Evolutionary conservation across 768 basidiomycete genomes (phyloP), one percentile per base, ranked within the genome.

Genomic region (Naganishia kalamii): DNA sequence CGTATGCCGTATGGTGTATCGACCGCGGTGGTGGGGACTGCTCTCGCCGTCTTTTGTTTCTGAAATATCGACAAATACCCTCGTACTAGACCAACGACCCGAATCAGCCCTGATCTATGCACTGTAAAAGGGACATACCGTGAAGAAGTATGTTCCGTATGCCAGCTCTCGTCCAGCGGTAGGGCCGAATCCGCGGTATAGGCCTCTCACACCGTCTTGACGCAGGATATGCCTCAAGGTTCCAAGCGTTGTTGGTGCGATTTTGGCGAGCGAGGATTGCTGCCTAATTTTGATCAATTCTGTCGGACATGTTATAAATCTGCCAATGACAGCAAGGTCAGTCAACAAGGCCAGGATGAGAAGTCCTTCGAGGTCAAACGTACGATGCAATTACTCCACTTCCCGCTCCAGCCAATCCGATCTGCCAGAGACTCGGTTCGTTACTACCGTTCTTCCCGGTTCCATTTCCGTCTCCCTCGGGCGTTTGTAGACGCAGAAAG

Each of bases 71-170:
- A 41, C 72, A 74, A 6, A 77, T 68, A 25, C 70, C 75, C 67
- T 81, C 79, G 63, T 81, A 81, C 49, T 74, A 72, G 4, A 23
- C 32, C 11, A 54, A 19, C 47, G 37, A 30, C 11, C 23, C 17
- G 33, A 23, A 10, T n/a, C 15, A 52, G 30, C 8, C n/a, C 15
- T 52, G 15, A 52, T 52, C 21, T n/a, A n/a, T n/a, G 29, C 15
- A 17, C 2, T 37, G n/a, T 5, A 11, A 5, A 12, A n/a, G 59
- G 19, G 7, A 64, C 63, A 70, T 70, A 88, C 88, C 68, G 86
- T 83, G 62, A 82, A 80, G 75, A 94, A 96, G 77, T 96, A 94
- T 1, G 87, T 85, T 7, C 91, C 92, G 72, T 88, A 94, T 1
- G 87, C 90, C 10, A 82, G 80, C 75, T 94, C 92, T 35, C 92